These are phyloP conservation scores for Boletus fagicola DNA, from an alignment of 768 basidiomycete genomes.

Conservation along the genomic window DNA sequence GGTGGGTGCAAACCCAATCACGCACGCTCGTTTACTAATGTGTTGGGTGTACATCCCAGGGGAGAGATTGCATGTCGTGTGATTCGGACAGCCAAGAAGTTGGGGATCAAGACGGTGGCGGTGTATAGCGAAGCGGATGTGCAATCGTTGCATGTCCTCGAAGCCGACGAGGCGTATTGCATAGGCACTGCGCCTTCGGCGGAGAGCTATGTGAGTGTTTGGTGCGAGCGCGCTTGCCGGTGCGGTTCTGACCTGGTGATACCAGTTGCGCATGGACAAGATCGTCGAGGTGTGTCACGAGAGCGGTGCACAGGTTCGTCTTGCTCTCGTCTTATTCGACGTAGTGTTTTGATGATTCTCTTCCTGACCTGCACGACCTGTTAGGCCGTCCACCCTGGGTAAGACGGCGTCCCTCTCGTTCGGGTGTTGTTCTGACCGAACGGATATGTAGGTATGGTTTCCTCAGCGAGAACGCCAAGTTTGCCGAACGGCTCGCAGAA, in stretches of 20 bases:
- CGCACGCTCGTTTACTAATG: background rate
- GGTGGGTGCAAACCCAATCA: conserved; percentile 37
- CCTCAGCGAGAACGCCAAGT: conserved; percentile 85
- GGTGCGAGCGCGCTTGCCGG: background rate
- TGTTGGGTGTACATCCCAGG: conserved; percentile 38
- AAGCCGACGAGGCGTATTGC: conserved; percentile 90
- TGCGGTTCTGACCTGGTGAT: conserved; percentile 2
- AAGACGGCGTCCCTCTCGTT: conserved; percentile 18
- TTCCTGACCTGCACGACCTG: background rate
- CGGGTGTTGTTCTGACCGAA: background rate
- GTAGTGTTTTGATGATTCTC: background rate
- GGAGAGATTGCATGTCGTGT: conserved; percentile 97
- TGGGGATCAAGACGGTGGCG: conserved; percentile 90
- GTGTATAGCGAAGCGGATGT: conserved; percentile 88
- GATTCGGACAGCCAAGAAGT: conserved; percentile 82
- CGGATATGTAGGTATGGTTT: conserved; percentile 70
- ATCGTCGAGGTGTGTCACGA: conserved; percentile 79
- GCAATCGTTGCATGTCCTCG: conserved; percentile 74
- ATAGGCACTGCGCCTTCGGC: conserved; percentile 89
- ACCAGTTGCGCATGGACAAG: conserved; percentile 80
- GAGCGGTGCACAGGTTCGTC: conserved; percentile 79
- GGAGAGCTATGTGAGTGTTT: conserved; percentile 77
- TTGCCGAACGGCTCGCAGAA: conserved; percentile 69
- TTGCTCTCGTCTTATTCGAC: background rate
- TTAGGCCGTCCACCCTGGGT: conserved; percentile 93